Percentiles rank a stretch among this genome's conserved stretches.
phyloP scores from a whole-genome alignment of 768 basidiomycete species.

The Nevesoporus exiguus region DNA sequence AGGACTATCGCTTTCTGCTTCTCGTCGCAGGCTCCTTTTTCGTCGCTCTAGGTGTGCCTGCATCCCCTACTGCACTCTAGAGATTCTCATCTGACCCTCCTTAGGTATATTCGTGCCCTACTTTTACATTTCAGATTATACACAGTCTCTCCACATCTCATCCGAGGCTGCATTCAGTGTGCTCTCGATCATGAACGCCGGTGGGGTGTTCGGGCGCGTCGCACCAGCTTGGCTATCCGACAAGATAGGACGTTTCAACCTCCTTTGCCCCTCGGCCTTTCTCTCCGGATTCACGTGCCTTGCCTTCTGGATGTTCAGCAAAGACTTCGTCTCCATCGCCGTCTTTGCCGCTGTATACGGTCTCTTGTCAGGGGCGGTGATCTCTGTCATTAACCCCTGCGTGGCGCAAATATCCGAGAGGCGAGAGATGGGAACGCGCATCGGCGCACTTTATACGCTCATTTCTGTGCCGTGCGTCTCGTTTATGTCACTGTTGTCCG shows the following conservation, averaged over 20 bases:
- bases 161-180: slow-evolving; percentile 47
- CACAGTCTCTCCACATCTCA: slow-evolving; percentile 39
- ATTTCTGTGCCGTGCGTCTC: slow-evolving; percentile 67
- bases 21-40: slow-evolving; percentile 53
- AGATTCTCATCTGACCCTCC: slow-evolving; percentile 2
- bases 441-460: slow-evolving; percentile 62
- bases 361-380: slow-evolving; percentile 64
- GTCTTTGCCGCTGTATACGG: slow-evolving; percentile 58
- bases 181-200: slow-evolving; percentile 66
- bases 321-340: slow-evolving; percentile 39
- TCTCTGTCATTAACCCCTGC: slow-evolving; percentile 64
- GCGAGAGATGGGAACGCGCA: slow-evolving; percentile 55
- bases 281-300: slow-evolving; percentile 59
- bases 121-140: slow-evolving; percentile 65
- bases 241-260: slow-evolving; percentile 61
- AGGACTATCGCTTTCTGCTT: slow-evolving; percentile 51
- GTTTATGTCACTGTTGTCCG: not conserved
- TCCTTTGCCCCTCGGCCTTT: slow-evolving; percentile 60
- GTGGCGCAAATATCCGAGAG: slow-evolving; percentile 63
- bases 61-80: not conserved
- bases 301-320: slow-evolving; percentile 52
- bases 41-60: slow-evolving; percentile 54
- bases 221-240: slow-evolving; percentile 64
- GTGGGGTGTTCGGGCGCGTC: slow-evolving; percentile 61
- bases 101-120: slow-evolving; percentile 69